Percentiles rank a stretch among this genome's conserved stretches.
phyloP scores from a whole-genome alignment of 164 flowering plant species.

The Vitis riparia region DNA sequence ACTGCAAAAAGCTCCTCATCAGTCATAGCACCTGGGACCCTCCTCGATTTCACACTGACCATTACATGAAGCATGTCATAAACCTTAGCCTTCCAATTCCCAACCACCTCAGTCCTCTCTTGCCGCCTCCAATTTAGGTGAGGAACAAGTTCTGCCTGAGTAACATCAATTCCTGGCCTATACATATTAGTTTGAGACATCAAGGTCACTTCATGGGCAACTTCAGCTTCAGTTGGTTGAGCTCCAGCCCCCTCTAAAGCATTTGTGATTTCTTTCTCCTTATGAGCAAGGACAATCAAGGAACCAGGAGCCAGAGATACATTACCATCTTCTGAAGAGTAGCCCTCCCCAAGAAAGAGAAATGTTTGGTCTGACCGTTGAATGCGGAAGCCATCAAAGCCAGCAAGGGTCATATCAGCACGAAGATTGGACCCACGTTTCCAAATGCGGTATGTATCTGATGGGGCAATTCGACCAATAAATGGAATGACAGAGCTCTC shows the following conservation, averaged over 20 bases:
- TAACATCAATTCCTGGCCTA: slow-evolving; percentile 98
- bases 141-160: slow-evolving; percentile 94
- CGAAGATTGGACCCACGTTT: slow-evolving; percentile 96
- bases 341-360: slow-evolving; percentile 91
- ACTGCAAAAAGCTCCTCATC: slow-evolving; percentile 96
- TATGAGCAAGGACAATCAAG: slow-evolving; percentile 87
- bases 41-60: slow-evolving; percentile 97
- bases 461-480: slow-evolving; percentile 95
- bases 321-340: slow-evolving; percentile 63
- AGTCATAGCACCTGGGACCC: slow-evolving; percentile 99
- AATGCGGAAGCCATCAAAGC: slow-evolving; percentile 95
- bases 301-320: slow-evolving; percentile 76
- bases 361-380: slow-evolving; percentile 97
- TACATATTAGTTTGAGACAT: slow-evolving; percentile 99
- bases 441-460: slow-evolving; percentile 97
- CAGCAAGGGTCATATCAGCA: slow-evolving; percentile 99
- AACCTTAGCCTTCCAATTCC: slow-evolving; percentile 92
- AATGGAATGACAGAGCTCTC: slow-evolving; percentile 98
- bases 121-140: slow-evolving; percentile 96
- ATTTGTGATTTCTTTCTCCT: slow-evolving; percentile 94
- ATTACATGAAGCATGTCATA: slow-evolving; percentile 97
- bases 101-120: slow-evolving; percentile 94
- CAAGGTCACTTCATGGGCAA: slow-evolving; percentile 92
- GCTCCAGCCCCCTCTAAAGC: slow-evolving; percentile 97
- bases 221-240: slow-evolving; percentile 91